Evolutionary conservation across 192 early-diverging fungal species (phyloP), one percentile per base, ranked within the genome.

Genomic region (Chytriomyces sp.): DNA sequence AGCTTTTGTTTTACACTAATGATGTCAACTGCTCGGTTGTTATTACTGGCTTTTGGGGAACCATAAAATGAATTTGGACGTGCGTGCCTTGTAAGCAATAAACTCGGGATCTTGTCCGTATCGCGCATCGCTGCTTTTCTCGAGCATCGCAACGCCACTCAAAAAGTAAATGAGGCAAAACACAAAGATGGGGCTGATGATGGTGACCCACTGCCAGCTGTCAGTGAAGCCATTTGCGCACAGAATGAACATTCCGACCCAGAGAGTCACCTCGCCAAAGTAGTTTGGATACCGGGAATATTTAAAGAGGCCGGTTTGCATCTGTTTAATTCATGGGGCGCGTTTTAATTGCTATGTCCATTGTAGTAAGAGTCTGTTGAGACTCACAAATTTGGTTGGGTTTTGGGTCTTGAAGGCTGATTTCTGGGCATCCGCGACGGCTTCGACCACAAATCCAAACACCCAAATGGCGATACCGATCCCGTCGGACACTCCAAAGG

Each of bases 211-310:
- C 53, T 87, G 82, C 87, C 87, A 87, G 8, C 20, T 5, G 47
- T 85, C 84, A 8, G 80, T 76, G 35, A 88, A 82, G 3, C 87
- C 87, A 26, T 59, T 75, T 13, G 79, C 76, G 60, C 80, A 81
- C 47, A 88, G 77, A 20, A 87, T 61, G 63, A 86, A 87, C 77
- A 85, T 78, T 24, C 88, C 88, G 47, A 82, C 59, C 88, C 88
- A 89, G 28, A 89, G 72, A 9, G 76, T 61, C 20, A 86, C 67
- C 69, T 89, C 88, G 45, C 88, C 88, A 80, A 81, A 81, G 78
- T 88, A 88, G 72, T 88, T 88, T 8, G 87, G 79, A 50, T 83
- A 86, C 5, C 85, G 79, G 8, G 63, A 76, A 46, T 79, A 88
- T 60, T 67, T 45, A 75, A 80, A 89, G 67, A 89, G 46, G 16